A percentile compares a stretch with the other conserved stretches of the same genome.
Conservation (phyloP, 2,329 filamentous ascomycete species). For the Hyphodiscus sp. region DNA sequence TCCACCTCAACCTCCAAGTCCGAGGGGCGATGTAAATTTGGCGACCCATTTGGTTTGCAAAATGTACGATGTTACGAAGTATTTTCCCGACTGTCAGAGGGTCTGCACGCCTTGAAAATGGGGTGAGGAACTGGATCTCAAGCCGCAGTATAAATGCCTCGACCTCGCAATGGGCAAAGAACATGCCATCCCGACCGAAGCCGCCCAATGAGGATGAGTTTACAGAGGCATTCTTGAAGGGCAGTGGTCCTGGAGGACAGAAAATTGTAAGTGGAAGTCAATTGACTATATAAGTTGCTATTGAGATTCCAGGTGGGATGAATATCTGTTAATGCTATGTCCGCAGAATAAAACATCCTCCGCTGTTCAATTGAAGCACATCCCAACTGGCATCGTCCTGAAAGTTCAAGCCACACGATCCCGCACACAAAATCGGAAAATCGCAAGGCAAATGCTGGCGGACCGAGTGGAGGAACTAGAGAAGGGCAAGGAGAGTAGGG, state of each 20-base stretch:
- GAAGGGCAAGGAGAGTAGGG: constrained; percentile 64
- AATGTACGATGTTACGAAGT: constrained; percentile 25
- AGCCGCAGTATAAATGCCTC: constrained; percentile 14
- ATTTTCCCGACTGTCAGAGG: constrained; percentile 9
- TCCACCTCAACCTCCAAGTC: too few relatives aligned
- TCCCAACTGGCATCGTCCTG: constrained; percentile 84
- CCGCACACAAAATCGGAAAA: constrained; percentile 77
- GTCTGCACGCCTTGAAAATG: constrained; percentile 9
- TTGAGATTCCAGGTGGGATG: neutral
- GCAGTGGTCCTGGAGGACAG: constrained; percentile 87
- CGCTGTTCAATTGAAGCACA: constrained; percentile 85
- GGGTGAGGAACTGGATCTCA: neutral
- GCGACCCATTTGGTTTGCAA: constrained; percentile 1
- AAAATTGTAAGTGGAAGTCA: constrained; percentile 62
- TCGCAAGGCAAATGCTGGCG: constrained; percentile 65
- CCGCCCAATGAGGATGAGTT: constrained; percentile 72
- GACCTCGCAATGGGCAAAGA: constrained; percentile 37
- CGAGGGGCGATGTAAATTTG: too few relatives aligned
- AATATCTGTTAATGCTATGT: neutral
- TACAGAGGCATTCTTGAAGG: constrained; percentile 80
- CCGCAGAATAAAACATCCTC: constrained; percentile 88
- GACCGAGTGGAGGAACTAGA: constrained; percentile 56
- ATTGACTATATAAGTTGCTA: neutral
- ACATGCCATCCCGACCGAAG: constrained; percentile 67
- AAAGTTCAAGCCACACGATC: constrained; percentile 92